A percentile compares a stretch with the other conserved stretches of the same genome.
These are phyloP conservation scores for Rhinocladiella similis DNA, from an alignment of 2,329 filamentous ascomycete species.

Conservation along the genomic window DNA sequence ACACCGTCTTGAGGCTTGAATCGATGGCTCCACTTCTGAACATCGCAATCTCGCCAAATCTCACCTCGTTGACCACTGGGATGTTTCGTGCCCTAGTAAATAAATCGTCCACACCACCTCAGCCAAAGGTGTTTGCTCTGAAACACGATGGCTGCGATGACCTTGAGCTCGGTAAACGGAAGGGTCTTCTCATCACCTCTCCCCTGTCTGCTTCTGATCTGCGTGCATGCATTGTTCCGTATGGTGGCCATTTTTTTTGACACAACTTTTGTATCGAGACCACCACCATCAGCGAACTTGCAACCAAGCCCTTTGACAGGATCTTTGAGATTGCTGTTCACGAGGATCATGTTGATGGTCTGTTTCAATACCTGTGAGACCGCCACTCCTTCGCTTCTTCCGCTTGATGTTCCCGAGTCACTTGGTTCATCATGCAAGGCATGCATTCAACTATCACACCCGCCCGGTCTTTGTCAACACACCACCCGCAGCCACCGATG, in stretches of 20 bases:
- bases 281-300: background rate
- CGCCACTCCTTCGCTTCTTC: background rate
- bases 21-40: constrained; percentile 1
- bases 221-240: background rate
- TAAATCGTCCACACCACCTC: background rate
- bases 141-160: background rate
- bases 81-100: constrained; percentile 13
- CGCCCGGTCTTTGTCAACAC: background rate
- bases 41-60: constrained; percentile 19
- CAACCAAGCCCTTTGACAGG: constrained; percentile 4
- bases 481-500: background rate
- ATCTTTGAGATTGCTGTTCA: background rate
- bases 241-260: background rate
- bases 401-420: constrained; percentile 10
- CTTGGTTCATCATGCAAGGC: constrained; percentile 14
- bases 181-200: background rate
- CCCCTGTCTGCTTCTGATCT: background rate
- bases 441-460: constrained; percentile 4
- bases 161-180: background rate
- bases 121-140: background rate
- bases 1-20: background rate
- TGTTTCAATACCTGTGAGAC: background rate
- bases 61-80: constrained; percentile 6
- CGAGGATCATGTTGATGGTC: constrained; percentile 4
- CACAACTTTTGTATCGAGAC: constrained; percentile 1